Evolutionary conservation across 176 grass and related monocot species (phyloP), one percentile per base, ranked within the genome.

Genomic region (Poa pratensis): DNA sequence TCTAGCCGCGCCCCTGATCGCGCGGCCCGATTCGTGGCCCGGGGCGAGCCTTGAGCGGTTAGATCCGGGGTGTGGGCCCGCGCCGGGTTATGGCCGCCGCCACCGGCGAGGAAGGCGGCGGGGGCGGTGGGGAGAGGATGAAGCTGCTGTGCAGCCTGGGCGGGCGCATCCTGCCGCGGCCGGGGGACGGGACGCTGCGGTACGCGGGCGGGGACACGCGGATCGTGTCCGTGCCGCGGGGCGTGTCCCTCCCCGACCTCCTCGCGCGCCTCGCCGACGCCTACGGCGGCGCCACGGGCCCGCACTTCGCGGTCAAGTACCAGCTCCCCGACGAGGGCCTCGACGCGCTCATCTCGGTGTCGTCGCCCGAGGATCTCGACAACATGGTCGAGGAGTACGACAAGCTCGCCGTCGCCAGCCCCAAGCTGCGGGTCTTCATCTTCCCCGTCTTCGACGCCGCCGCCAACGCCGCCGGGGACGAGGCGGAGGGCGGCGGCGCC

Each of bases 371-470:
- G 84, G 96, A 98, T 87, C 94, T 98, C 86, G 96, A 95, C 81
- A 95, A 98, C 64, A 98, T 98, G 96, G 81, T 98, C 67, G 96
- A 98, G 87, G 96, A 98, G 84, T 95, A 87, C 75, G 96, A 96
- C 30, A 99, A 94, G 84, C 84, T 99, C 13, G 52, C 69, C 6
- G 90, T 84, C 27, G 51, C 83, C 61, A 92, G 93, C 61, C 86
- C 89, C 0, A 98, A 98, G 87, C 83, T 98, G 35, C 84, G 96
- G 23, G 94, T 99, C 0, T 99, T 99, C 86, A 87, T 99, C 82
- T 98, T 95, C 86, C 88, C 91, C 60, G 14, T 86, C 80, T 77
- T 84, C 9, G 96, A 98, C 9, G 61, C 73, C 2, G 52, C 50
- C 48, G 18, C 42, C 12, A 53, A 5, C 6, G 52, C 69, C 0